phyloP scores from a whole-genome alignment of 768 basidiomycete genomes.

The Lactarius trivialis region DNA sequence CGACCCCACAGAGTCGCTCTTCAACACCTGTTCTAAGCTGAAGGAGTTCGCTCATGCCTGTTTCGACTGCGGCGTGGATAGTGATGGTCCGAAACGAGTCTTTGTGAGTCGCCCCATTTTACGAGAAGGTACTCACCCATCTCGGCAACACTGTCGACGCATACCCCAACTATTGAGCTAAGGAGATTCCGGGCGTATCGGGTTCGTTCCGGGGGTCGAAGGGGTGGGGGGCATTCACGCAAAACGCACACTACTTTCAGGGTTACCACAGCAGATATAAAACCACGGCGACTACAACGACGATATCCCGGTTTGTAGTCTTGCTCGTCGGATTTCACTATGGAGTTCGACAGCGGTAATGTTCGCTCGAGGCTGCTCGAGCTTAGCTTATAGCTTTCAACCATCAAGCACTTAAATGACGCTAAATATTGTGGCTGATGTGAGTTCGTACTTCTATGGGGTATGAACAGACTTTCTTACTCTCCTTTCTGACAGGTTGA shows the following conservation, averaged over 20 bases:
- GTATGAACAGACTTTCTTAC: constrained; percentile 6
- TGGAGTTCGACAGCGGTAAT: neutral
- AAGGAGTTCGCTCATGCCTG: constrained; percentile 37
- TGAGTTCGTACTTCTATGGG: constrained; percentile 75
- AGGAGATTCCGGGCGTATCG: neutral
- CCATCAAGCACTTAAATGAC: constrained; percentile 44
- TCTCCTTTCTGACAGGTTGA: constrained; percentile 7
- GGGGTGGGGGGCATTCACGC: neutral
- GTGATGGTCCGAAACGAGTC: constrained; percentile 45
- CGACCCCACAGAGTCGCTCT: constrained; percentile 41
- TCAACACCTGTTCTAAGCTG: constrained; percentile 37
- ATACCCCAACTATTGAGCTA: neutral
- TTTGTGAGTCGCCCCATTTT: constrained; percentile 29
- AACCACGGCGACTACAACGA: neutral
- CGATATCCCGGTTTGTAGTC: neutral
- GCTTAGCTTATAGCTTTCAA: constrained; percentile 46
- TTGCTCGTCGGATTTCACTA: neutral
- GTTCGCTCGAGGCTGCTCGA: constrained; percentile 35
- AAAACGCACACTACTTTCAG: constrained; percentile 4
- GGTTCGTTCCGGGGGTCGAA: neutral
- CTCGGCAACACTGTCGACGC: neutral
- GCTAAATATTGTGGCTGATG: constrained; percentile 61
- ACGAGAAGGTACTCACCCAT: neutral
- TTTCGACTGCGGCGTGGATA: constrained; percentile 48
- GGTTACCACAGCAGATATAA: neutral